Base-by-base conservation (phyloP, 2,329 filamentous ascomycete species). In the Neocatenulostroma microsporum region DNA sequence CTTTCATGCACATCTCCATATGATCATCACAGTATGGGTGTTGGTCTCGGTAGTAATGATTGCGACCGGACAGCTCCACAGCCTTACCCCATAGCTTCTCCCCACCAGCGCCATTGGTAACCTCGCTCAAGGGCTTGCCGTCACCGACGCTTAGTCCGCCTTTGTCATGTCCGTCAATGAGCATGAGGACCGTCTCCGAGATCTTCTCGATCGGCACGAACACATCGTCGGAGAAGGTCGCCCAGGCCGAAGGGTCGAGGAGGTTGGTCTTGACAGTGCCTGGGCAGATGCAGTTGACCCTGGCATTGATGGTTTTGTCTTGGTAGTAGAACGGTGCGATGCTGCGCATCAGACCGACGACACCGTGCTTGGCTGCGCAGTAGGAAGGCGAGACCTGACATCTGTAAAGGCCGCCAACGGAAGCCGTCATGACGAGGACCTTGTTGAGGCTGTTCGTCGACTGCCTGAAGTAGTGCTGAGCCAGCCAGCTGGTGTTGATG, bases 221-320 rank as follows among this genome's bases (percentile, higher is more conserved):
- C 9, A 47, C 52, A 33, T 56, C 41, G 14, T 51, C 36, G 17
- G 52, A 52, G 21, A 63, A 64, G 5, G 41, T 47, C 20, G 49
- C 46, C 57, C 61, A 63, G 15, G 54, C 58, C 4, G 53, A 48
- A 15, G 41, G 27, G 9, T 47, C 51, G 27, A 65, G 34, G 4
- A 66, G 41, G 11, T 57, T 55, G 4, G 62, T 64, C 31, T 46
- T 46, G 6, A 64, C 60, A 0, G 55, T 57, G 1, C 56, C 61
- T 2, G 60, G 59, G n/a, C 56, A 62, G 1, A 62, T 61, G 24
- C 24, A 24, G 18, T 40, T 39, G 14, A 40, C 26, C 10, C 31
- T 26, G 7, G 34, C 27, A 15, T 24, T 30, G 24, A 40, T 35
- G 11, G 15, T 23, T 13, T 30, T 28, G 31, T 40, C 17, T 8